phyloP scores from a whole-genome alignment of 2,329 filamentous ascomycete genomes.

The Magnaporthales sp. region DNA sequence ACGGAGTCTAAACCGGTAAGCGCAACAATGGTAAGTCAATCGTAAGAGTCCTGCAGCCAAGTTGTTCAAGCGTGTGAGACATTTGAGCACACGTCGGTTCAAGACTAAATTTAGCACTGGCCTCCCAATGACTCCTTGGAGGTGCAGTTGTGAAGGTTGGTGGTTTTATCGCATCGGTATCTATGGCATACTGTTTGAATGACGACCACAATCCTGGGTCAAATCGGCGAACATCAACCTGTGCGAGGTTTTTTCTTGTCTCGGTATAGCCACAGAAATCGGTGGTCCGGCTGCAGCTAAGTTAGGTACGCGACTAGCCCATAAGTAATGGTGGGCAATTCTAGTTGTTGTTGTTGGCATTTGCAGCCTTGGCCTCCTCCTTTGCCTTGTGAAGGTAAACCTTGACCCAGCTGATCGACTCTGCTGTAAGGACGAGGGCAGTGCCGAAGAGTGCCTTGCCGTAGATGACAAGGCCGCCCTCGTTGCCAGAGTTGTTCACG shows the following conservation, averaged over 20 bases:
- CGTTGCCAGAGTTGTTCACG: constrained; percentile 49
- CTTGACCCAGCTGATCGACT: constrained; percentile 54
- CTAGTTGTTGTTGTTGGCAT: constrained; percentile 19
- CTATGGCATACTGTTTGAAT: not conserved
- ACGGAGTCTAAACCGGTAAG: not conserved
- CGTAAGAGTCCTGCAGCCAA: not conserved
- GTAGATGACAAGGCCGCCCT: constrained; percentile 55
- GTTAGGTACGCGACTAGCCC: not conserved
- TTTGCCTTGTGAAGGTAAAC: constrained; percentile 53
- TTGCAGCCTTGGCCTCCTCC: constrained; percentile 49
- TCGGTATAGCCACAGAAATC: not conserved
- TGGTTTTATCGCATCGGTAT: not conserved
- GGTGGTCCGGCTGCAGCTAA: not conserved
- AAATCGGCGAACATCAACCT: not conserved
- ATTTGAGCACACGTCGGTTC: not conserved
- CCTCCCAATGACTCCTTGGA: not conserved
- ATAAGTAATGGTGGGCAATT: not conserved
- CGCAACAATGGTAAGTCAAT: not conserved
- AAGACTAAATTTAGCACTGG: not conserved
- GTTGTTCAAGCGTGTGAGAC: not conserved
- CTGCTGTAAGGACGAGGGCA: constrained; percentile 55
- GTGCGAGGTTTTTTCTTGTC: not conserved
- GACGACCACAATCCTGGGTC: not conserved
- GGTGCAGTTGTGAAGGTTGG: not conserved
- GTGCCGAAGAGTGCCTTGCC: constrained; percentile 65